Conservation (phyloP, 306 rosid species). For the Cucurbita pepo region DNA sequence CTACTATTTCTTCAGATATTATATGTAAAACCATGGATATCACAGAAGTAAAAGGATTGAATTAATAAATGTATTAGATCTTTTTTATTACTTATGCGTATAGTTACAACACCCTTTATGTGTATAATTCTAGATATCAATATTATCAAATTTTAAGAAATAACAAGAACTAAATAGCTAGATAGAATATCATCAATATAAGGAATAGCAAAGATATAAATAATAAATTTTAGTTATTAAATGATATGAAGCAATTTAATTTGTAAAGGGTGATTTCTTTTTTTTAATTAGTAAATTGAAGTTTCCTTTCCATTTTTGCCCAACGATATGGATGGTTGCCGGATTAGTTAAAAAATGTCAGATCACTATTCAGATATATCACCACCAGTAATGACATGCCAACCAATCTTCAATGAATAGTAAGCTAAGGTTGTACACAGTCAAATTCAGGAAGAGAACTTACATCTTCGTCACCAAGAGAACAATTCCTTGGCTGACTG, state of each 20-base stretch:
- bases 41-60: no score
- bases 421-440: background rate
- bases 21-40: no score
- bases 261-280: background rate
- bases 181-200: no score
- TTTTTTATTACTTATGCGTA: no score
- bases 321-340: background rate
- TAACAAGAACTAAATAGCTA: no score
- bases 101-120: no score
- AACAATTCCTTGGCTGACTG: conserved; percentile 52
- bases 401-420: background rate
- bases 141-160: no score
- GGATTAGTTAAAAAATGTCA: background rate
- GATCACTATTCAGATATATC: background rate
- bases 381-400: background rate
- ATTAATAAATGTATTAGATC: no score
- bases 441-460: conserved; percentile 20
- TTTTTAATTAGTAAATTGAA: background rate
- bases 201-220: no score
- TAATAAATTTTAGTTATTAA: background rate
- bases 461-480: conserved; percentile 63
- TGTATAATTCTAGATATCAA: no score
- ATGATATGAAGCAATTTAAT: background rate
- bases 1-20: no score
- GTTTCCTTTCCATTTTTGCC: background rate